Base-by-base conservation (phyloP, 768 basidiomycete species). In the Suillus placidus region DNA sequence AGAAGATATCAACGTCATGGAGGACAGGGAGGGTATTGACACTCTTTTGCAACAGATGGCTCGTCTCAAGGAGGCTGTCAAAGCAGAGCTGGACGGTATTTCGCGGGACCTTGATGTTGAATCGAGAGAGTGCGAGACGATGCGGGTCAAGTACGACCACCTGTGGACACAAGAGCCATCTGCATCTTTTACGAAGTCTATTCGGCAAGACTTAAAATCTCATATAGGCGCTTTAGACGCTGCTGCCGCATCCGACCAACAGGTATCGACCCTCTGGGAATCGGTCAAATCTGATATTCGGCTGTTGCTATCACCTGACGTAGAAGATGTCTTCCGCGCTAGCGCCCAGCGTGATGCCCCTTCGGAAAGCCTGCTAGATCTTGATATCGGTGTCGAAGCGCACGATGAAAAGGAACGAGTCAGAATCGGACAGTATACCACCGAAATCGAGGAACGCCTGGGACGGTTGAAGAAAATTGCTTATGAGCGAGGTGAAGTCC, bases 161-260 rank as follows among this genome's bases (percentile, higher is more conserved):
- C 76, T 86, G 35, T 98, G 94, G 90, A 88, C 90, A 9, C 96
- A 97, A 76, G 84, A 86, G 10, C 96, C 97, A 0, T 91, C 91
- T 6, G 88, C 93, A 0, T 83, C 85, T 1, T 77, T 89, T 65
- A 92, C 90, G 52, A 90, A 92, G 74, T 77, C 82, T 7, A 76
- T 92, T 63, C 83, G 95, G 16, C 87, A 87, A 67, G 94, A 95
- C 73, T 77, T 98, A 63, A 94, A 94, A 75, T 83, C 87, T 12
- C 92, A 94, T 69, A 76, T 86, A 26, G 80, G 79, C 18, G 86
- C 91, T 0, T 80, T 97, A 45, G 88, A 91, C 12, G 88, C 92
- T 1, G 97, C 97, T 0, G 85, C 85, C 1, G 76, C 83, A 34
- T 94, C 93, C 2, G 96, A 99, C 72, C 80, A 81, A 52, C 93